Base-by-base conservation (phyloP, 2,329 filamentous ascomycete species). In the Coniella lustricola region DNA sequence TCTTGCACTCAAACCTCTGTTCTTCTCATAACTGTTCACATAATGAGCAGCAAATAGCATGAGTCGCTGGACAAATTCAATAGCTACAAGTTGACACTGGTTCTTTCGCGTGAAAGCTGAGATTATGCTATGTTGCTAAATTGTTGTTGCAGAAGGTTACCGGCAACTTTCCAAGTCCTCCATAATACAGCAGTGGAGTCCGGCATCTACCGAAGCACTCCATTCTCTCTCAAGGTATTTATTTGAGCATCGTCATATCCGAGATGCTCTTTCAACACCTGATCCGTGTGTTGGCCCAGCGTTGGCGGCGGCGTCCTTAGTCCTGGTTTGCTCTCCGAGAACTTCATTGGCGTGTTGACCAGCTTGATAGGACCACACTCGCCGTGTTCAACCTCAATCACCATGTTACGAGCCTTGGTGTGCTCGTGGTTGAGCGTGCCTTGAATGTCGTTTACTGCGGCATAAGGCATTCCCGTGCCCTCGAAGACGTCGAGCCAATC, bases 311-410 rank as follows among this genome's bases (percentile, higher is more conserved):
- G 79, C 3, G 74, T 84, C 31, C 91, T 76, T 34, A 95, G 81
- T 3, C 81, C 78, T 0, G 90, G 89, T 56, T 77, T 82, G 21
- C 85, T 86, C 56, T 90, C 82, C 4, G 90, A 95, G 65, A 90
- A 95, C 65, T 98, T 98, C 51, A 98, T 84, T 0, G 93, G 93
- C 1, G 90, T 94, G 60, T 95, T 96, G 46, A 98, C 85, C 61
- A 98, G 71, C 67, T 90, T 90, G 54, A 98, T 84, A 0, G 84
- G 78, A 0, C 93, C 93, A 64, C 91, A 97, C 7, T 75, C 73
- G 4, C 79, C 79, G 62, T 98, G 93, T 1, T 95, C 79, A 38
- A 96, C 73, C 62, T 95, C 85, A 13, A 87, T 80, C 1, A 98
- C 85, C 93, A 98, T 98, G 51, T 84, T 78, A 50, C 93, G 79